Evolutionary conservation across 2,329 filamentous ascomycete species (phyloP).

Genomic region (Paecilomyces dactylethromorphus): DNA sequence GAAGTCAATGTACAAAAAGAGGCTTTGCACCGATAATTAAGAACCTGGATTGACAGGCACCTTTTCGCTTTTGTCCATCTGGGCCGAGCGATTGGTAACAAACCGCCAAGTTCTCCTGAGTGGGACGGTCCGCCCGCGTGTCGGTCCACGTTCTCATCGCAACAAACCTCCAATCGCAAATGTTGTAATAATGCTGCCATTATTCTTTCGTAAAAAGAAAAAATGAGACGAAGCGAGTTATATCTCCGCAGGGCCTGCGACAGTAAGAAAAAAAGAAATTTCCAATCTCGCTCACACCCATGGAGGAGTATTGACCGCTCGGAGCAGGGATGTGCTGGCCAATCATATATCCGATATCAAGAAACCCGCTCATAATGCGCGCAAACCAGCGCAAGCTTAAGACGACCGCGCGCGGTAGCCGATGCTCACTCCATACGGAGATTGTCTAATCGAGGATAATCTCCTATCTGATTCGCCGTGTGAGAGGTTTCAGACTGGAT

Average conservation of each 20-base stretch:
- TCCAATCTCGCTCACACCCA: too few species aligned
- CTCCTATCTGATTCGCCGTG: neutral
- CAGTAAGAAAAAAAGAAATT: too few species aligned
- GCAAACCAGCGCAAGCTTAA: neutral
- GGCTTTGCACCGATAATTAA: neutral
- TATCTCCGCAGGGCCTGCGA: too few species aligned
- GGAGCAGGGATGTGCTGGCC: neutral
- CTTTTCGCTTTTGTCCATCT: neutral
- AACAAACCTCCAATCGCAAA: neutral
- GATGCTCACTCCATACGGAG: neutral
- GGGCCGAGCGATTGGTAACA: neutral
- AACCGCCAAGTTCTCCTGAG: neutral
- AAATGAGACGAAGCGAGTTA: too few species aligned
- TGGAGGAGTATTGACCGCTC: too few species aligned
- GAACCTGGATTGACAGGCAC: neutral
- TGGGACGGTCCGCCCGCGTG: neutral
- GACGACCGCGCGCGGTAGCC: neutral
- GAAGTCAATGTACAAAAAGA: neutral
- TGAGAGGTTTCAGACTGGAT: neutral
- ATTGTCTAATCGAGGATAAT: neutral
- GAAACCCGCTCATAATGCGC: slow-evolving; percentile 1
- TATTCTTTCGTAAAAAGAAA: too few species aligned
- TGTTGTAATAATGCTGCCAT: neutral
- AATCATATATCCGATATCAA: neutral
- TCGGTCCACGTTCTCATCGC: neutral